phyloP scores from a whole-genome alignment of 441 rosid species.

The Arabidopsis lyrata region DNA sequence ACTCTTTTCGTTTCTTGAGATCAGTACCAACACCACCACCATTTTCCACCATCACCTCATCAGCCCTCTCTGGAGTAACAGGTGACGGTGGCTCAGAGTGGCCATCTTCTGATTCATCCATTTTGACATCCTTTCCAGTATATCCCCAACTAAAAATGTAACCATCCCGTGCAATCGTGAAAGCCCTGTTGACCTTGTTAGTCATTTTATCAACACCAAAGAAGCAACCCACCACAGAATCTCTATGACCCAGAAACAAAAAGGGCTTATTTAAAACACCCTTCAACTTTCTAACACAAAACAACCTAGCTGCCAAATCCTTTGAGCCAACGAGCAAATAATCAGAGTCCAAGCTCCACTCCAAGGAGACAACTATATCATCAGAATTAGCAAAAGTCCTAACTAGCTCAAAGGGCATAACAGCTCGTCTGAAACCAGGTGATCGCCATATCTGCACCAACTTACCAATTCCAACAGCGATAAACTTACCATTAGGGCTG shows the following conservation, averaged over 20 bases:
- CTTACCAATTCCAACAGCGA: constrained; percentile 68
- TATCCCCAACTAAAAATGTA: constrained; percentile 83
- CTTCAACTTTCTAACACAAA: constrained; percentile 70
- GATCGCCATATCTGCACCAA: constrained; percentile 81
- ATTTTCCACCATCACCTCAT: constrained; percentile 47
- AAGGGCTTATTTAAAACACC: constrained; percentile 70
- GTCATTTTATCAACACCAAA: constrained; percentile 77
- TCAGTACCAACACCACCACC: constrained; percentile 32
- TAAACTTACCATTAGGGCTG: constrained; percentile 75
- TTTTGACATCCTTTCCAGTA: constrained; percentile 46
- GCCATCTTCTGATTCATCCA: constrained; percentile 42
- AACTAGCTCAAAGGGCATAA: constrained; percentile 75
- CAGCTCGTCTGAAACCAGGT: constrained; percentile 80
- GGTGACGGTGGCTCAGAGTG: constrained; percentile 66
- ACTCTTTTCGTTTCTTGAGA: constrained; percentile 65
- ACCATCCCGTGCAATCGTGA: constrained; percentile 82
- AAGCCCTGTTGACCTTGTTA: constrained; percentile 58
- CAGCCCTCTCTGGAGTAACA: constrained; percentile 65
- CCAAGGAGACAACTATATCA: constrained; percentile 69
- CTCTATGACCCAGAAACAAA: constrained; percentile 90
- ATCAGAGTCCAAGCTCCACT: constrained; percentile 81
- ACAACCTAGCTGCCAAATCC: constrained; percentile 83
- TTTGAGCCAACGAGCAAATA: constrained; percentile 87
- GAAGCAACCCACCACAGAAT: constrained; percentile 87
- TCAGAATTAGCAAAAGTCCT: constrained; percentile 85